phyloP scores from a whole-genome alignment of 1,284 basidiomycete species.

The Waitea zeae region DNA sequence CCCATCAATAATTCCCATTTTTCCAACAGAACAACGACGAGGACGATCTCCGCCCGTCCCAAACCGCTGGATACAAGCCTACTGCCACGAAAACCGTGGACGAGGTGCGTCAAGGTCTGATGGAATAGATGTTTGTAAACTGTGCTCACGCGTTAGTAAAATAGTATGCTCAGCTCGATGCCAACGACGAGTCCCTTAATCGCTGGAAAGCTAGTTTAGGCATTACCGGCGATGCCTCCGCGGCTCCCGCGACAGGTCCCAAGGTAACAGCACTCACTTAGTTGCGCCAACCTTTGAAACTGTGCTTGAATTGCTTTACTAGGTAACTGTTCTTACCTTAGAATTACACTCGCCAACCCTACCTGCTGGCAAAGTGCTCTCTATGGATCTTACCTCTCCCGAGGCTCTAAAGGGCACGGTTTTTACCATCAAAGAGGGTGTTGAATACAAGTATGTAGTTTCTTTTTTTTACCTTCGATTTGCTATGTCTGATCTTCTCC shows the following conservation, averaged over 20 bases:
- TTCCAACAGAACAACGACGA: conserved; percentile 35
- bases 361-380: conserved; percentile 40
- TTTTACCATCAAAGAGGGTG: conserved; percentile 68
- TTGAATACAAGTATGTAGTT: conserved; percentile 59
- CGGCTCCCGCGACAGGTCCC: conserved; percentile 29
- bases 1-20: too few species aligned
- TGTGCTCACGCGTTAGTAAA: too few species aligned
- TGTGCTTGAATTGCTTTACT: too few species aligned
- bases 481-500: conserved; percentile 4
- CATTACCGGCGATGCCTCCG: conserved; percentile 39
- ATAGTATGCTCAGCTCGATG: conserved; percentile 64
- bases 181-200: conserved; percentile 69
- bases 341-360: conserved; percentile 53
- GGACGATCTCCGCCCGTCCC: conserved; percentile 44
- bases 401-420: conserved; percentile 47
- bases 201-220: conserved; percentile 88
- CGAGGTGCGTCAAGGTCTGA: too few species aligned
- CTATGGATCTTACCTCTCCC: conserved; percentile 35
- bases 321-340: conserved; percentile 57
- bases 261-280: too few species aligned
- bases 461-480: too few species aligned
- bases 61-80: conserved; percentile 59
- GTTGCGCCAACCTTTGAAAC: too few species aligned
- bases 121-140: too few species aligned
- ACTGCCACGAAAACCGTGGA: conserved; percentile 45